These are phyloP conservation scores for Trichomonascaceae sp. DNA, from an alignment of 1,139 yeast genomes.

Conservation along the genomic window DNA sequence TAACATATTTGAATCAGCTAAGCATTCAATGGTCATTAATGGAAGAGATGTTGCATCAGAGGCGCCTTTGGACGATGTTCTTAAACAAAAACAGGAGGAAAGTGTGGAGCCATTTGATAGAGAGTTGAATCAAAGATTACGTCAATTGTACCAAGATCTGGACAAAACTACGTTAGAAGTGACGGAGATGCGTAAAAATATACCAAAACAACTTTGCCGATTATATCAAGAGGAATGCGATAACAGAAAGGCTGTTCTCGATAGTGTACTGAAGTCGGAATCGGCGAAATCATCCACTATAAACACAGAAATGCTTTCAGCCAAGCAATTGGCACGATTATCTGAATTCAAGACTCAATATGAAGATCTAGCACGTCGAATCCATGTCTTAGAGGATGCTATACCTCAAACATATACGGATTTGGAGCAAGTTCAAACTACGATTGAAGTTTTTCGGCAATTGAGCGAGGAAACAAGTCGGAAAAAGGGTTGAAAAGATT, in stretches of 20 bases:
- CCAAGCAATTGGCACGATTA: background rate
- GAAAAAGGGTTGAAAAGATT: background rate
- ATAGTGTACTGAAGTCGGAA: background rate
- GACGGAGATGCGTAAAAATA: constrained; percentile 42
- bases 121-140: constrained; percentile 44
- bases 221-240: constrained; percentile 5
- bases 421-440: constrained; percentile 17
- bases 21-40: constrained; percentile 46
- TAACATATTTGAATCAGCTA: constrained; percentile 48
- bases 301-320: background rate
- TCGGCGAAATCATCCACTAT: background rate
- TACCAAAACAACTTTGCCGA: constrained; percentile 34
- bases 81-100: constrained; percentile 16
- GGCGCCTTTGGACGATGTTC: constrained; percentile 15
- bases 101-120: constrained; percentile 55
- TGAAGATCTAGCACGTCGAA: background rate
- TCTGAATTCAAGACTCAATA: background rate
- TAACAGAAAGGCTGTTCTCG: background rate
- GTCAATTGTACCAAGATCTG: constrained; percentile 43
- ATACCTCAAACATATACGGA: constrained; percentile 19
- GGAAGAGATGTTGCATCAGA: constrained; percentile 25
- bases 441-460: constrained; percentile 13
- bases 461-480: background rate
- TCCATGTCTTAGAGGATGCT: constrained; percentile 11
- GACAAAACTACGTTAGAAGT: constrained; percentile 49